These are phyloP conservation scores for Podila epicladia DNA, from an alignment of 192 early-diverging fungal species.

Conservation along the genomic window DNA sequence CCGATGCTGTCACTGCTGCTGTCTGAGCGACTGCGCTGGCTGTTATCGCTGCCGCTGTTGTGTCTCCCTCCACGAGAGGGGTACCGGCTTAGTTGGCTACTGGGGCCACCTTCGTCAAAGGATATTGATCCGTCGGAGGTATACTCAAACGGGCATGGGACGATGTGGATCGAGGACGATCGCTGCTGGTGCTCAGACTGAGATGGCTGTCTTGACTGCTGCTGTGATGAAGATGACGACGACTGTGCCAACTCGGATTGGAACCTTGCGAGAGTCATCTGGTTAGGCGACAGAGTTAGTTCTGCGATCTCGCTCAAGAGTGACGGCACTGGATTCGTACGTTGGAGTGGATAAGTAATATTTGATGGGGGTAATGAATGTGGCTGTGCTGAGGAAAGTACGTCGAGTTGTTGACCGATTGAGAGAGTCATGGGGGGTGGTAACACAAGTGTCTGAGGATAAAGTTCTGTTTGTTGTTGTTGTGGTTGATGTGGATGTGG, in stretches of 20 bases:
- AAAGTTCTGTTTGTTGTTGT: neutral
- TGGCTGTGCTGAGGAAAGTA: neutral
- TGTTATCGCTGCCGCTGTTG: neutral
- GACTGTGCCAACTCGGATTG: neutral
- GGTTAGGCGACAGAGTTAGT: neutral
- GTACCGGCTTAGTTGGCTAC: neutral
- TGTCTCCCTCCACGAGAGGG: neutral
- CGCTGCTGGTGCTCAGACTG: neutral
- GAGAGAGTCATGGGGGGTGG: constrained; percentile 6
- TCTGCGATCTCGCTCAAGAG: neutral
- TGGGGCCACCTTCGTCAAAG: neutral
- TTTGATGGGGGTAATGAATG: neutral
- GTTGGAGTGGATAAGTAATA: neutral
- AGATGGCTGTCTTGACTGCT: neutral
- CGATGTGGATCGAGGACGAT: neutral
- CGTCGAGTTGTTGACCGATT: neutral
- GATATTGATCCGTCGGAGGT: neutral
- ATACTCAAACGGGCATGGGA: constrained; percentile 25
- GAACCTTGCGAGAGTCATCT: neutral
- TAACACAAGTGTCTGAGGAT: neutral
- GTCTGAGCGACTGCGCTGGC: neutral
- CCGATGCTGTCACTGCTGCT: neutral
- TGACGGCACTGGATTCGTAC: neutral
- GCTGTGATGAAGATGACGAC: too few relatives aligned
- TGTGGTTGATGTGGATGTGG: neutral